Conservation (phyloP, 2,329 filamentous ascomycete genomes). For the Fusarium pilosicola region DNA sequence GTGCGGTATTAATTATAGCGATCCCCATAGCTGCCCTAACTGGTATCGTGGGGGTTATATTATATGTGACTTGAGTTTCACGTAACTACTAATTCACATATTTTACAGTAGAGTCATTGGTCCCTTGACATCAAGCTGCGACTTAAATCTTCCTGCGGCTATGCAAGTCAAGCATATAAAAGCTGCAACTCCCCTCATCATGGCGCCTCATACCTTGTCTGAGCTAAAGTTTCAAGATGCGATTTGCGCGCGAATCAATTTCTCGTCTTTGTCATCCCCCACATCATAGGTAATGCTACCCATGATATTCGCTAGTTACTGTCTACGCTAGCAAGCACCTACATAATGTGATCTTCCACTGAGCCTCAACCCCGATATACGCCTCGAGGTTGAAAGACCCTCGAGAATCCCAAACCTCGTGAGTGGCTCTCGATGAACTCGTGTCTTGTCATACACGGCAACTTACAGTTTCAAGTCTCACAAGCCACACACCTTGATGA, state of each 20-base stretch:
- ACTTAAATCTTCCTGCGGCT: not conserved
- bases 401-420: not conserved
- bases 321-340: not conserved
- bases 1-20: slow-evolving; percentile 1
- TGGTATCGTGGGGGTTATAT: not conserved
- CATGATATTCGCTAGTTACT: not conserved
- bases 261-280: slow-evolving; percentile 34
- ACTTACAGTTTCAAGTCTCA: not conserved
- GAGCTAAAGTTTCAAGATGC: not conserved
- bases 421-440: not conserved
- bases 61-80: not conserved
- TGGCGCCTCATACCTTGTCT: not conserved
- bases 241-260: slow-evolving; percentile 34
- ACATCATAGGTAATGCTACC: not conserved
- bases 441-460: not conserved
- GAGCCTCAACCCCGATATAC: not conserved
- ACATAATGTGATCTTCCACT: not conserved
- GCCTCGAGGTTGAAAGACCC: not conserved
- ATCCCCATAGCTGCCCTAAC: not conserved
- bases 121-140: not conserved
- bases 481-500: not conserved
- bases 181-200: not conserved
- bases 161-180: not conserved
- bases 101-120: not conserved
- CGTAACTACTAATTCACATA: not conserved